These are phyloP conservation scores for Ustilago nuda DNA, from an alignment of 1,284 basidiomycete species.

Conservation along the genomic window DNA sequence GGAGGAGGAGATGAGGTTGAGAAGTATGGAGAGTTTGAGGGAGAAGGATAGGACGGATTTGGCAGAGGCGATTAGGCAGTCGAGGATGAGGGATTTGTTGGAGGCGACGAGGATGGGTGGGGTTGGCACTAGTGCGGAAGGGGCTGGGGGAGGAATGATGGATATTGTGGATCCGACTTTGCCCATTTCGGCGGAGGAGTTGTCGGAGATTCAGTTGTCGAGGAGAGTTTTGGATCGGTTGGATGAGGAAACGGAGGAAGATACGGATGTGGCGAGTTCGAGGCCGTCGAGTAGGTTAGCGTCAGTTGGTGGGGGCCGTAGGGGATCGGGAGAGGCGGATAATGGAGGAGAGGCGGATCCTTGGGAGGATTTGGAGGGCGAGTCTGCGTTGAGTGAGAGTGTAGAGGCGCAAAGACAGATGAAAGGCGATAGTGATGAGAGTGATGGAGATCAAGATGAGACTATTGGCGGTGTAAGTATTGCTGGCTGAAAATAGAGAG, in stretches of 20 bases:
- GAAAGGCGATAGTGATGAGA: constrained; percentile 9
- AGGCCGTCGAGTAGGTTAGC: constrained; percentile 16
- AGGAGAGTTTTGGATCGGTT: constrained; percentile 57
- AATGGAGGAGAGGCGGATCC: constrained; percentile 32
- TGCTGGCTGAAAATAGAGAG: not conserved
- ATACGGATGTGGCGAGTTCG: constrained; percentile 50
- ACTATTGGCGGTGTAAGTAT: constrained; percentile 42
- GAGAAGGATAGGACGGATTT: constrained; percentile 49
- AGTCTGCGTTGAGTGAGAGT: constrained; percentile 4
- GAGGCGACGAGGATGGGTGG: constrained; percentile 56
- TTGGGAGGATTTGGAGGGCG: constrained; percentile 44
- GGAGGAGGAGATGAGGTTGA: constrained; percentile 27
- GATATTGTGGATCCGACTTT: constrained; percentile 40
- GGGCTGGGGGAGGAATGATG: constrained; percentile 10
- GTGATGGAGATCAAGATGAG: constrained; percentile 12
- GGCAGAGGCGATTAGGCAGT: constrained; percentile 42
- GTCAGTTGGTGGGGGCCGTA: not conserved
- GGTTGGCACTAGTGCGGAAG: constrained; percentile 21
- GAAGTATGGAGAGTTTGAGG: constrained; percentile 47
- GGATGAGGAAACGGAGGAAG: constrained; percentile 65
- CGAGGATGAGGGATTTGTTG: constrained; percentile 46
- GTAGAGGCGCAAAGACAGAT: constrained; percentile 4
- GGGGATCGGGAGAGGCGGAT: not conserved
- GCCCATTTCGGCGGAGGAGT: constrained; percentile 34
- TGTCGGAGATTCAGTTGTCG: constrained; percentile 41